A percentile compares a stretch with the other conserved stretches of the same genome.
phyloP scores from a whole-genome alignment of 2,329 filamentous ascomycete species.

The Dothidotthia symphoricarpi region DNA sequence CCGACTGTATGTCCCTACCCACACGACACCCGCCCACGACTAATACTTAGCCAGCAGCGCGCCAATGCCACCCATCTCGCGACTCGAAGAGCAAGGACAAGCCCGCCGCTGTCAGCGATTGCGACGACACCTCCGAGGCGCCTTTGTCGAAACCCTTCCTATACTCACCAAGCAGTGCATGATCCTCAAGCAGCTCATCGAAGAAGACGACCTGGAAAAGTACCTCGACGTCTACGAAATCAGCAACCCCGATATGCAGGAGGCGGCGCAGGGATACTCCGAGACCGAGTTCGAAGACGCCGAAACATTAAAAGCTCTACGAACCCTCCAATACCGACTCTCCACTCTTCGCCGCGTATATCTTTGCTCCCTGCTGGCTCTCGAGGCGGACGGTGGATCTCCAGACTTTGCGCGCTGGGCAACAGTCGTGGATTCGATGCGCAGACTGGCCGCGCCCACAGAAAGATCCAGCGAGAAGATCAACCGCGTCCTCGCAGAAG shows the following conservation, averaged over 20 bases:
- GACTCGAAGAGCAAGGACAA: conserved; percentile 81
- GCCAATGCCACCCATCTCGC: conserved; percentile 86
- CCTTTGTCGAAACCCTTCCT: conserved; percentile 68
- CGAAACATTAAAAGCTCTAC: conserved; percentile 75
- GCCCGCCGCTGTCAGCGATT: conserved; percentile 75
- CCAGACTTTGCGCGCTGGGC: conserved; percentile 77
- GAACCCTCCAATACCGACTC: conserved; percentile 65
- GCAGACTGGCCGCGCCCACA: conserved; percentile 62
- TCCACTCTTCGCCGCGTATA: conserved; percentile 80
- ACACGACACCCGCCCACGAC: conserved; percentile 16
- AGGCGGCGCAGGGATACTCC: conserved; percentile 54
- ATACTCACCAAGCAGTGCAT: conserved; percentile 69
- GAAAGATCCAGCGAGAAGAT: conserved; percentile 64
- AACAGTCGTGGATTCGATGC: conserved; percentile 72
- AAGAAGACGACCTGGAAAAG: conserved; percentile 80
- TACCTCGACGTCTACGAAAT: conserved; percentile 73
- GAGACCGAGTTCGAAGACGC: conserved; percentile 70
- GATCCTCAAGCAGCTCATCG: conserved; percentile 68
- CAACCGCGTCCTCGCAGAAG: conserved; percentile 69
- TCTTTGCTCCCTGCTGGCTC: conserved; percentile 81
- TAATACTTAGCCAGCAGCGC: conserved; percentile 62
- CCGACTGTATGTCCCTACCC: conserved; percentile 61
- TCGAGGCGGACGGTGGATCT: conserved; percentile 77
- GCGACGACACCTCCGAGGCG: conserved; percentile 69
- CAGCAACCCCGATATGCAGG: conserved; percentile 47